phyloP scores from a whole-genome alignment of 768 basidiomycete species.

The Boletales sp. region DNA sequence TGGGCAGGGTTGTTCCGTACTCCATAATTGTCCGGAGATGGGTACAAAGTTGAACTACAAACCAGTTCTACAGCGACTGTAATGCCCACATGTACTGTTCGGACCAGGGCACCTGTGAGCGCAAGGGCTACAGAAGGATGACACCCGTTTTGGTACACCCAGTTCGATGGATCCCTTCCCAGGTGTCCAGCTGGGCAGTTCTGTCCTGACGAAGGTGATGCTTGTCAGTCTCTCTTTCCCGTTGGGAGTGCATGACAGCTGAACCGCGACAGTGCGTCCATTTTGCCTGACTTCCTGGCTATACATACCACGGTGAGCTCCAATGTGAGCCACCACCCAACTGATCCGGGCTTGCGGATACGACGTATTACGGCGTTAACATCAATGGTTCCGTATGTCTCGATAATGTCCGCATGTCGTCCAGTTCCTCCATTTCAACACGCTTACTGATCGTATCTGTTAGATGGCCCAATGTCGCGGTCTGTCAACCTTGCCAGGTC shows the following conservation, averaged over 20 bases:
- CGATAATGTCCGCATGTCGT: conserved; percentile 76
- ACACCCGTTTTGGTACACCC: conserved; percentile 67
- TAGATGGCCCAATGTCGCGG: conserved; percentile 78
- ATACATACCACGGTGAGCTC: neutral
- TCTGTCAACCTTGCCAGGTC: conserved; percentile 57
- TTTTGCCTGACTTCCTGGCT: neutral
- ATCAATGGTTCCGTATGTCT: conserved; percentile 83
- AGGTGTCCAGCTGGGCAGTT: conserved; percentile 63
- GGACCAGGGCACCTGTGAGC: conserved; percentile 48
- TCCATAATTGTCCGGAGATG: conserved; percentile 63
- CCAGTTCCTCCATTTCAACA: neutral
- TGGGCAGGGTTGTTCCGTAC: conserved; percentile 47
- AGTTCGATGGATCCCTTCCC: conserved; percentile 46
- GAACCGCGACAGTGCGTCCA: conserved; percentile 71
- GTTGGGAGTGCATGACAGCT: conserved; percentile 76
- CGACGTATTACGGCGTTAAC: conserved; percentile 63
- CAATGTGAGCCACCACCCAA: conserved; percentile 73
- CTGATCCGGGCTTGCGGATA: conserved; percentile 58
- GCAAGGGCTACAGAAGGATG: conserved; percentile 74
- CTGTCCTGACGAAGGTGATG: conserved; percentile 81
- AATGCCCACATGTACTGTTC: conserved; percentile 67
- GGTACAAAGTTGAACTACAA: too few species aligned
- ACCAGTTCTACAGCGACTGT: conserved; percentile 77
- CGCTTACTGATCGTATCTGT: neutral
- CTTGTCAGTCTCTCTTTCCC: conserved; percentile 55